These are phyloP conservation scores for Lentinula sp. DNA, from an alignment of 768 basidiomycete species.

Conservation along the genomic window DNA sequence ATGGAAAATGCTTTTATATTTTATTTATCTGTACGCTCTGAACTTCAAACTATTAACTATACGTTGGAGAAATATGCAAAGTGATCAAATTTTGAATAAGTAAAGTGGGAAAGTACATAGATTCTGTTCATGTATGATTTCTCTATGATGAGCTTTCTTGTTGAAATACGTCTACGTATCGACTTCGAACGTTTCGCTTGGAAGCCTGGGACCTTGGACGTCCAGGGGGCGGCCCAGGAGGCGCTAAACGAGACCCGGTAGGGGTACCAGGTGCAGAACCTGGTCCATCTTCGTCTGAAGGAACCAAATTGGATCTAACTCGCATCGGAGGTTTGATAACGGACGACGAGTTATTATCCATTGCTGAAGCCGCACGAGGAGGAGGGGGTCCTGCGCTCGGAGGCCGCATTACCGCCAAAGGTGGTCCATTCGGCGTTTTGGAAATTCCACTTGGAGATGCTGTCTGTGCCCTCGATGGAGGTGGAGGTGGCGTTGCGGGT, in stretches of 20 bases:
- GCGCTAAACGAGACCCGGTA: slow-evolving; percentile 35
- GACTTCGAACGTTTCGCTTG: slow-evolving; percentile 73
- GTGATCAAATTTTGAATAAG: neutral
- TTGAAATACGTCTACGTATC: slow-evolving; percentile 91
- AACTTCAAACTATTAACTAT: neutral
- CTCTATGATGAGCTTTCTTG: slow-evolving; percentile 32
- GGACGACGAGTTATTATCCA: slow-evolving; percentile 45
- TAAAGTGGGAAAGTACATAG: neutral
- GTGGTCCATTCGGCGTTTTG: slow-evolving; percentile 18
- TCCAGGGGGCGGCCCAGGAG: slow-evolving; percentile 46
- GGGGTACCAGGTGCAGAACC: slow-evolving; percentile 46
- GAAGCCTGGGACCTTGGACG: slow-evolving; percentile 54
- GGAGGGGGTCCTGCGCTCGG: slow-evolving; percentile 30
- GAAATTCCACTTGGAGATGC: slow-evolving; percentile 62
- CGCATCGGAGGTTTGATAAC: slow-evolving; percentile 48
- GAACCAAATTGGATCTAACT: slow-evolving; percentile 60
- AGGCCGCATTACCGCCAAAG: slow-evolving; percentile 10
- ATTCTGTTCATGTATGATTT: slow-evolving; percentile 6
- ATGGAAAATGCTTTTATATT: neutral
- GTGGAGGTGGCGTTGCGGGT: slow-evolving; percentile 54
- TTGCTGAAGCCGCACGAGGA: slow-evolving; percentile 55
- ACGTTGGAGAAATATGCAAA: neutral
- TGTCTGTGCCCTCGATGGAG: slow-evolving; percentile 82
- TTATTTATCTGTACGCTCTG: neutral
- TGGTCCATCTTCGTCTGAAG: slow-evolving; percentile 31